Evolutionary conservation across 2,329 filamentous ascomycete genomes (phyloP).

Genomic region (Basipetospora sp.): DNA sequence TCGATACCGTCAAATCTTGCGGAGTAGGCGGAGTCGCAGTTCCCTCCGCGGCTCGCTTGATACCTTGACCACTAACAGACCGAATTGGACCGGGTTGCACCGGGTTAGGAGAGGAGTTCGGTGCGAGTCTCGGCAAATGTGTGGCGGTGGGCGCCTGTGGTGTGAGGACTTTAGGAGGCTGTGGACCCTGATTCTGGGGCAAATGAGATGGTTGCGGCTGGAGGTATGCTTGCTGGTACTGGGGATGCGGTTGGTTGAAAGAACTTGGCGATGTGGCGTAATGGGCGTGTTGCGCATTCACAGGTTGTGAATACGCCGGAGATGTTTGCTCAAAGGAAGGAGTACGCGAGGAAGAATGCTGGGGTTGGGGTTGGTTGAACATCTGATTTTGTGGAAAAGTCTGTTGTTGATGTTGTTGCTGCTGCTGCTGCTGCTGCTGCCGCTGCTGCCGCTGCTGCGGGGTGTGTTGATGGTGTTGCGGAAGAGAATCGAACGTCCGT

Average conservation of each 20-base stretch:
- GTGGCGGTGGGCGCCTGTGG: too few relatives aligned
- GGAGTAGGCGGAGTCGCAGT: constrained; percentile 10
- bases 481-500: constrained; percentile 15
- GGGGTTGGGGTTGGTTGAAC: constrained; percentile 9
- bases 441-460: constrained; percentile 16
- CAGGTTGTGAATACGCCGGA: constrained; percentile 13
- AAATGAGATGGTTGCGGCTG: constrained; percentile 4
- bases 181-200: not conserved
- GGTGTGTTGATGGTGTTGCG: constrained; percentile 13
- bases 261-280: constrained; percentile 5
- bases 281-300: constrained; percentile 11
- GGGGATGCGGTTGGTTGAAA: not conserved
- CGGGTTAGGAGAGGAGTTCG: not conserved
- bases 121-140: not conserved
- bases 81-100: constrained; percentile 8
- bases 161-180: not conserved
- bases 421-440: constrained; percentile 13
- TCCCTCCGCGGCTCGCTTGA: constrained; percentile 10
- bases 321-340: constrained; percentile 4
- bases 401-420: constrained; percentile 13
- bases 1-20: constrained; percentile 10
- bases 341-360: constrained; percentile 9
- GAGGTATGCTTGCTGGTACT: constrained; percentile 1
- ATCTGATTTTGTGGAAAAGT: constrained; percentile 7
- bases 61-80: constrained; percentile 12